A percentile compares a stretch with the other conserved stretches of the same genome.
Evolutionary conservation across 2,329 filamentous ascomycete genomes (phyloP).

Genomic region (Colletotrichum destructivum): DNA sequence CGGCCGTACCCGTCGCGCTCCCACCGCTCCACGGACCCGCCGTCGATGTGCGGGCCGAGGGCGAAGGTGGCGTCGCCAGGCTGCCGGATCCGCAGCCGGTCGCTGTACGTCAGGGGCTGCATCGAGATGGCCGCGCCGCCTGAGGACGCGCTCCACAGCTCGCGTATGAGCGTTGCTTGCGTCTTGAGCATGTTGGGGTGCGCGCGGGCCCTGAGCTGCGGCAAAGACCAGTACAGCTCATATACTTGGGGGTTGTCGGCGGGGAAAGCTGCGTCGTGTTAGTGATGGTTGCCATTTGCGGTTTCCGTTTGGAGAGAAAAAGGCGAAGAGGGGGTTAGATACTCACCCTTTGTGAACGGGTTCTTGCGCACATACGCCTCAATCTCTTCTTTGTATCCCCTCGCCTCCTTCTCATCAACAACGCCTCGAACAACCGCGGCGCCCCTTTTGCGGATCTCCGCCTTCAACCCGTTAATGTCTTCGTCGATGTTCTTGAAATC

Average conservation of each 20-base stretch:
- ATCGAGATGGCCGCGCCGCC: conserved; percentile 61
- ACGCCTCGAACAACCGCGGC: conserved; percentile 77
- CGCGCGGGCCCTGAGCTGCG: conserved; percentile 77
- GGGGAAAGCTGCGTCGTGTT: conserved; percentile 70
- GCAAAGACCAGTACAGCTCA: conserved; percentile 81
- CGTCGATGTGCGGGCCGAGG: conserved; percentile 81
- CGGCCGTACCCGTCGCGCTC: conserved; percentile 77
- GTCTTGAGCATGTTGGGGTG: conserved; percentile 75
- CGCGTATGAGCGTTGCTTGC: conserved; percentile 73
- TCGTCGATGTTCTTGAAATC: conserved; percentile 62
- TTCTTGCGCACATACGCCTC: conserved; percentile 78
- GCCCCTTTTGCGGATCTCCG: conserved; percentile 73
- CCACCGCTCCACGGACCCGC: conserved; percentile 83
- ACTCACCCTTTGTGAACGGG: conserved; percentile 67
- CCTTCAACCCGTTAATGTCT: conserved; percentile 53
- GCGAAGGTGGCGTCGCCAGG: conserved; percentile 81
- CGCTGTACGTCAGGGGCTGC: conserved; percentile 78
- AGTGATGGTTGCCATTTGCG: background rate
- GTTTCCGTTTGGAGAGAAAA: background rate
- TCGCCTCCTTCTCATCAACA: conserved; percentile 73
- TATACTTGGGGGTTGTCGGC: conserved; percentile 78
- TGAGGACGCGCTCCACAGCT: conserved; percentile 71
- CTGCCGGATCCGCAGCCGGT: conserved; percentile 79
- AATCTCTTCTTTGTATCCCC: conserved; percentile 75
- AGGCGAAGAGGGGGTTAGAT: too few species aligned